These are phyloP conservation scores for Dioscorea dumetorum DNA, from an alignment of 106 monocot genomes.

Conservation along the genomic window DNA sequence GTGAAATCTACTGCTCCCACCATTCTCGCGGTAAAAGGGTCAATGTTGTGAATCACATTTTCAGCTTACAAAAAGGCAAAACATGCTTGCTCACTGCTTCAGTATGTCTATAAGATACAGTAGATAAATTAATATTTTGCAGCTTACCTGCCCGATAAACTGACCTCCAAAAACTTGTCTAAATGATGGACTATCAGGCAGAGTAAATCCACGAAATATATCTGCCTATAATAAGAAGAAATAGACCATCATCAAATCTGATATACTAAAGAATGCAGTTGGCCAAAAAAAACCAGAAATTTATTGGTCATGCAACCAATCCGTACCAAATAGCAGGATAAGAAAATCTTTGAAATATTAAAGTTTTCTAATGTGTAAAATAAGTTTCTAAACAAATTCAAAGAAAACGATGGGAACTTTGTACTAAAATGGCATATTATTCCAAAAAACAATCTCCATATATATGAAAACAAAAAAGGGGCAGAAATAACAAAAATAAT, in stretches of 20 bases:
- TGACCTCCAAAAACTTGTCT: conserved; percentile 97
- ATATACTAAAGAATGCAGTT: background rate
- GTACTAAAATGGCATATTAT: background rate
- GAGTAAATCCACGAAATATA: conserved; percentile 81
- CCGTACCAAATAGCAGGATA: no score
- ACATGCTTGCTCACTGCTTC: no score
- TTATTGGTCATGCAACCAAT: no score
- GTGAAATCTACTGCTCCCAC: no score
- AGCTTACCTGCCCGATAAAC: conserved; percentile 84
- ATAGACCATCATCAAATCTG: background rate
- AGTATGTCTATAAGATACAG: no score
- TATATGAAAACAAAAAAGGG: background rate
- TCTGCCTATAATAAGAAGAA: conserved; percentile 48
- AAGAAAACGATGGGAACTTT: background rate
- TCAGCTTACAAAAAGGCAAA: no score
- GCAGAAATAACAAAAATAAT: background rate
- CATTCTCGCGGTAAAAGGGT: no score
- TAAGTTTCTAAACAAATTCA: background rate
- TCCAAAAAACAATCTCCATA: background rate
- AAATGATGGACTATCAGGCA: conserved; percentile 75
- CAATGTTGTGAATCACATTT: no score
- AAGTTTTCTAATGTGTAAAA: background rate
- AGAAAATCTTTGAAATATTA: background rate
- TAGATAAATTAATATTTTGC: background rate
- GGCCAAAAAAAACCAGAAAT: no score